A percentile compares a stretch with the other conserved stretches of the same genome.
Conservation (phyloP, 2,329 filamentous ascomycete species). For the Arthroderma uncinatum region DNA sequence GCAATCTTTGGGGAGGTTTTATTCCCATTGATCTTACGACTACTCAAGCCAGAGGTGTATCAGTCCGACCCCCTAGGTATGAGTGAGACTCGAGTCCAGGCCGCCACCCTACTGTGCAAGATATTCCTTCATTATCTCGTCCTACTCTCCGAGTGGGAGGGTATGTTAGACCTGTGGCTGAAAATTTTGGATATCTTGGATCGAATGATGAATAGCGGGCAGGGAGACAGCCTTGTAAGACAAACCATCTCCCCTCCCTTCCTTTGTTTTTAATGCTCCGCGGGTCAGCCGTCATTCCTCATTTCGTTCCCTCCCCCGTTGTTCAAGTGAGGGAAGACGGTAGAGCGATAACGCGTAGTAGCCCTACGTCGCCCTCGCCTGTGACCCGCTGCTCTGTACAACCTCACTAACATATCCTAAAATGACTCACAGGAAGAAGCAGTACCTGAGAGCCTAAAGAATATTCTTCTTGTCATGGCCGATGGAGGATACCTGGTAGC, state of each 20-base stretch:
- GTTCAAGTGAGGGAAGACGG: not conserved
- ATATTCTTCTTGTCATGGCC: constrained; percentile 89
- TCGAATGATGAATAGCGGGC: constrained; percentile 87
- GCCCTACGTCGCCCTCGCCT: not conserved
- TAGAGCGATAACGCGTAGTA: not conserved
- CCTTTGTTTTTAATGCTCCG: not conserved
- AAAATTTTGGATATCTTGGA: constrained; percentile 92
- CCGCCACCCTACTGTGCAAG: constrained; percentile 82
- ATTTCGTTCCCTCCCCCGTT: not conserved
- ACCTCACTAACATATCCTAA: not conserved
- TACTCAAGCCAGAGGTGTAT: constrained; percentile 91
- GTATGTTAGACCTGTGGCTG: constrained; percentile 84
- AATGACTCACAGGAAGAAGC: constrained; percentile 62
- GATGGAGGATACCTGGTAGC: constrained; percentile 68
- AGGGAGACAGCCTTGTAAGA: constrained; percentile 75
- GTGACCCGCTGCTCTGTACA: constrained; percentile 4
- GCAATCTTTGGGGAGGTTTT: constrained; percentile 90
- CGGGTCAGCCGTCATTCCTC: not conserved
- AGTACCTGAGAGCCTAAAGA: constrained; percentile 89
- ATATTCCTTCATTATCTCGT: constrained; percentile 92
- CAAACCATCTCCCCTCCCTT: constrained; percentile 5
- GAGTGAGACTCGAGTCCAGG: constrained; percentile 88
- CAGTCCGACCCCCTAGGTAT: constrained; percentile 84
- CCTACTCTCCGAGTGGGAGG: constrained; percentile 70
- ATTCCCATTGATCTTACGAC: constrained; percentile 75